Percentiles rank a stretch among this genome's conserved stretches.
Evolutionary conservation across 2,329 filamentous ascomycete genomes (phyloP).

Genomic region (Apiospora rasikravindrae): DNA sequence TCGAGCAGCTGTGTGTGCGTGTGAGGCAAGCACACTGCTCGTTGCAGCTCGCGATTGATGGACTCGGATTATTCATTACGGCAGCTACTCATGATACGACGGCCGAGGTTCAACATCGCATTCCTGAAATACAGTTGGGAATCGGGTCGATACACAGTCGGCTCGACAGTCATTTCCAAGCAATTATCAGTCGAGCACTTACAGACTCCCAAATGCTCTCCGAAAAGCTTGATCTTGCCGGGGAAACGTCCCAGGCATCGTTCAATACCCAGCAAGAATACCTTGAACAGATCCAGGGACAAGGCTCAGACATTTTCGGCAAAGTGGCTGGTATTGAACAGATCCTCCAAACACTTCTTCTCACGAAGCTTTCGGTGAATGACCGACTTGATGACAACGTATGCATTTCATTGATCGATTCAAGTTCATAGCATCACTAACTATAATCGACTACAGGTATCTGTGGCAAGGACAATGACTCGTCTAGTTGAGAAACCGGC

Average conservation of each 20-base stretch:
- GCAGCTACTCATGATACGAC: neutral
- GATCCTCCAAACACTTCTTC: neutral
- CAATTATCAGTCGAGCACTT: neutral
- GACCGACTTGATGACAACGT: neutral
- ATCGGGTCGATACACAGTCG: neutral
- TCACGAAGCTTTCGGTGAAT: neutral
- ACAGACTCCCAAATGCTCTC: neutral
- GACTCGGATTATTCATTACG: conserved; percentile 19
- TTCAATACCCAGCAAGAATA: neutral
- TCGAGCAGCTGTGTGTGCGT: conserved; percentile 16
- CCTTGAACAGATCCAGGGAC: neutral
- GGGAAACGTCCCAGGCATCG: neutral
- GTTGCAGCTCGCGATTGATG: conserved; percentile 24
- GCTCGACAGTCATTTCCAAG: neutral
- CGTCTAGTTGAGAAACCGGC: neutral
- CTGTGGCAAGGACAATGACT: neutral
- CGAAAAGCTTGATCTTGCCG: neutral
- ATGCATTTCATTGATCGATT: neutral
- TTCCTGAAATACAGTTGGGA: neutral
- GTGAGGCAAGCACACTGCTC: conserved; percentile 21
- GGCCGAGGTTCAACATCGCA: neutral
- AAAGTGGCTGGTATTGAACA: neutral
- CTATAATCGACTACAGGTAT: neutral
- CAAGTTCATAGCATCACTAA: neutral
- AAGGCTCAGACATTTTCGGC: neutral